Percentiles rank a stretch among this genome's conserved stretches.
These are phyloP conservation scores for Nothophoma quercina DNA, from an alignment of 2,329 filamentous ascomycete genomes.

Conservation along the genomic window DNA sequence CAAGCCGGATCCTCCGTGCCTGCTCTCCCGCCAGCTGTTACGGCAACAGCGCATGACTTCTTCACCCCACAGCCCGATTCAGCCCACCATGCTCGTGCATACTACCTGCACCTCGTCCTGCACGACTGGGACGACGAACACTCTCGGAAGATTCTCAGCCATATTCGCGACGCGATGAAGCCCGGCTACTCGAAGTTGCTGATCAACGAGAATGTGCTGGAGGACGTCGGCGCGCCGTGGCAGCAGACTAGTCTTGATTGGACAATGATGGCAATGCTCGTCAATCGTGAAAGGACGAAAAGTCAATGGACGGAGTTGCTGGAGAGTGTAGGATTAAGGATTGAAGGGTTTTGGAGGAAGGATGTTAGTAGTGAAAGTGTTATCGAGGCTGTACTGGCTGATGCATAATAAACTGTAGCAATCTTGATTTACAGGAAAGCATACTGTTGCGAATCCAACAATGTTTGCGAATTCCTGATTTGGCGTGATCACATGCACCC, in stretches of 20 bases:
- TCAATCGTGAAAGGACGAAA: constrained; percentile 4
- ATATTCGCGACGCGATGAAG: constrained; percentile 20
- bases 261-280: constrained; percentile 6
- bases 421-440: too few species aligned
- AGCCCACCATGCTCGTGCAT: background rate
- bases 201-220: constrained; percentile 15
- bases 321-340: too few species aligned
- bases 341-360: too few species aligned
- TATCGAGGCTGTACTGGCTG: too few species aligned
- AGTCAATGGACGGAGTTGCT: constrained; percentile 1
- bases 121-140: background rate
- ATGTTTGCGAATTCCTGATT: too few species aligned
- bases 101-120: constrained; percentile 3
- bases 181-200: constrained; percentile 17
- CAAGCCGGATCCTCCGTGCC: background rate
- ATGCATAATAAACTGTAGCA: too few species aligned
- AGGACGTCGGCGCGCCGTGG: background rate
- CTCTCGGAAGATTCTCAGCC: background rate
- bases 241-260: constrained; percentile 2
- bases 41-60: background rate
- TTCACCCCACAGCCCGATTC: background rate
- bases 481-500: too few species aligned
- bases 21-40: background rate
- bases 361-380: too few species aligned
- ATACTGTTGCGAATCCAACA: too few species aligned